Percentiles rank a stretch among this genome's conserved stretches.
Evolutionary conservation across 2,329 filamentous ascomycete species (phyloP).

Genomic region (Aspergillus japonicus): DNA sequence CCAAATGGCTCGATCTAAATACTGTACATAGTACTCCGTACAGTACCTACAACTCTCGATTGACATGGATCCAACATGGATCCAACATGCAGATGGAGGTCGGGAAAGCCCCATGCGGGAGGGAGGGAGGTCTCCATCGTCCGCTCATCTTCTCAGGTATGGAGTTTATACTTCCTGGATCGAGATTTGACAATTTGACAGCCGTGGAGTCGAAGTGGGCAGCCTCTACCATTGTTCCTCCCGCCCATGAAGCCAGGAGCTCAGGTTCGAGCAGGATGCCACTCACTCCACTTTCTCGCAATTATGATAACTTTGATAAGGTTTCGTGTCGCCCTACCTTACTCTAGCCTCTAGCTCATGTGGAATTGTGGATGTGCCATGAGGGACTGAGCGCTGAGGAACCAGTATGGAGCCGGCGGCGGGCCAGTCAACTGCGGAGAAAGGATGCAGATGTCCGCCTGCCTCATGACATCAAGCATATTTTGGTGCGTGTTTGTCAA

Average conservation of each 20-base stretch:
- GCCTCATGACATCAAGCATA: constrained; percentile 15
- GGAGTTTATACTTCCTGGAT: constrained; percentile 8
- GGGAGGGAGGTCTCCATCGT: not conserved
- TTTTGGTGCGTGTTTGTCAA: not conserved
- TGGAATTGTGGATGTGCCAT: constrained; percentile 30
- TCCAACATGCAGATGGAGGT: not conserved
- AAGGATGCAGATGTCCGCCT: constrained; percentile 18
- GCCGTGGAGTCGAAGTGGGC: constrained; percentile 24
- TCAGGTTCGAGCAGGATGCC: constrained; percentile 15
- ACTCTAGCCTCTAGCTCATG: constrained; percentile 18
- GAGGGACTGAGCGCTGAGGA: constrained; percentile 20
- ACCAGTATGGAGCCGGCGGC: constrained; percentile 23
- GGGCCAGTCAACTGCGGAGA: constrained; percentile 28
- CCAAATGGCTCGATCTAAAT: constrained; percentile 1
- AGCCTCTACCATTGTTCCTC: constrained; percentile 18
- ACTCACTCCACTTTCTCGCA: constrained; percentile 23
- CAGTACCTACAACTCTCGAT: not conserved
- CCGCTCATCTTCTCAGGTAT: not conserved
- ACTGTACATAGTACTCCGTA: not conserved
- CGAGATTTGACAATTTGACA: constrained; percentile 13
- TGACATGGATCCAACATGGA: not conserved
- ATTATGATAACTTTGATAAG: constrained; percentile 26
- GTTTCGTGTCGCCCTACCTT: constrained; percentile 20
- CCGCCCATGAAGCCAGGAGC: constrained; percentile 11
- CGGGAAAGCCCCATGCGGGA: constrained; percentile 1